phyloP scores from a whole-genome alignment of 768 basidiomycete genomes.

The Boletus subcaerulescens region DNA sequence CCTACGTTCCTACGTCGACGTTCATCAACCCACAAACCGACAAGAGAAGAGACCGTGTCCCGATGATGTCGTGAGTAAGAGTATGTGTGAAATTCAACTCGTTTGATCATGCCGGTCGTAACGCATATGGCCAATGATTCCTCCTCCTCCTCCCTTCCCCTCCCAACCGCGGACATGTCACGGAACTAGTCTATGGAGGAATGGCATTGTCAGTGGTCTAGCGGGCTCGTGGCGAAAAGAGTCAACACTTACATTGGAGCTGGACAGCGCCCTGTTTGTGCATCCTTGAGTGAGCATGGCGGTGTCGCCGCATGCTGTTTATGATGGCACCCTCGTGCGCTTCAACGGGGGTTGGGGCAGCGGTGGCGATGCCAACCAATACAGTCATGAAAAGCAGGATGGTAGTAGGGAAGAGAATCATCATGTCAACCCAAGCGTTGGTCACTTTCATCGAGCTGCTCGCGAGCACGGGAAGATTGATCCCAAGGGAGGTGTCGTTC shows the following conservation, averaged over 20 bases:
- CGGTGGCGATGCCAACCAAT: background rate
- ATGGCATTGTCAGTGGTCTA: background rate
- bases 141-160: background rate
- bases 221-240: background rate
- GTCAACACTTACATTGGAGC: background rate
- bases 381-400: conserved; percentile 1
- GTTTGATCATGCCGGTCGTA: background rate
- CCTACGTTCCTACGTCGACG: no score
- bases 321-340: background rate
- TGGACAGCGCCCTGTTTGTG: background rate
- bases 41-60: no score
- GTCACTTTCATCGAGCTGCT: background rate
- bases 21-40: no score
- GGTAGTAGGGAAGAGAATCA: background rate
- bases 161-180: background rate
- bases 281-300: background rate
- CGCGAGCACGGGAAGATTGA: background rate
- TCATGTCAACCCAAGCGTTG: background rate
- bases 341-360: conserved; percentile 2
- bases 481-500: background rate
- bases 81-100: background rate
- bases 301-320: background rate
- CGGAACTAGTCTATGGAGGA: background rate
- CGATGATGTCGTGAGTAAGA: no score
- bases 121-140: background rate